Evolutionary conservation across 768 basidiomycete genomes (phyloP), one percentile per base, ranked within the genome.

Genomic region (Pulveroboletus frians): DNA sequence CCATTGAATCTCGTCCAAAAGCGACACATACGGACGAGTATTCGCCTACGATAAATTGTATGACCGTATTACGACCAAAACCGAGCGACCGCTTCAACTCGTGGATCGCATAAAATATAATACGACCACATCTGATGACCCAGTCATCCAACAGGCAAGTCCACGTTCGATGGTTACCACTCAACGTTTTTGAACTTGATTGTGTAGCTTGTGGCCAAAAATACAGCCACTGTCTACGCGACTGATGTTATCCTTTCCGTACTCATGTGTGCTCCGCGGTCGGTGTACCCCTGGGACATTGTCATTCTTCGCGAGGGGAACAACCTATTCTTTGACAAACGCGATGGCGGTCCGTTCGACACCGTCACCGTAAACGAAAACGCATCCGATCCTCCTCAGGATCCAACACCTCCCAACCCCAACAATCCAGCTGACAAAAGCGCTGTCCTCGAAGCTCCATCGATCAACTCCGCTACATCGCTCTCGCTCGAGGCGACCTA

Each of bases 291-390:
- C 5, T 99, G 96, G 96, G 96, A 99, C 64, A 93, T 99, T 46
- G 88, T 99, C 53, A 87, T 98, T 58, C 77, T 91, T 27, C 86
- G 92, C 27, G 92, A 96, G 64, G 94, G 92, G 36, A 84, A 92
- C 73, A 89, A 84, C 64, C 72, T 99, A 9, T 98, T 88, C 77
- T 81, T 99, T 55, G 96, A 99, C 76, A 98, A 98, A 72, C 88
- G 96, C 51, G 91, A 93, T 65, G 94, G 93, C 14, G 94, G 95
- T 47, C 90, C 94, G 3, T 96, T 97, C 61, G 92, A 99, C 69
- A 94, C 88, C 32, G 86, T 97, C 50, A 96, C 94, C 15, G 96
- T 99, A 61, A 98, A 99, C 71, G 96, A 99, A 75, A 98, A 99
- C 66, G 92, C 96, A 5, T 79, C 86, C 1, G 96, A 99, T 70